phyloP scores from a whole-genome alignment of 2,329 filamentous ascomycete genomes.

The Epichloe hybrida region DNA sequence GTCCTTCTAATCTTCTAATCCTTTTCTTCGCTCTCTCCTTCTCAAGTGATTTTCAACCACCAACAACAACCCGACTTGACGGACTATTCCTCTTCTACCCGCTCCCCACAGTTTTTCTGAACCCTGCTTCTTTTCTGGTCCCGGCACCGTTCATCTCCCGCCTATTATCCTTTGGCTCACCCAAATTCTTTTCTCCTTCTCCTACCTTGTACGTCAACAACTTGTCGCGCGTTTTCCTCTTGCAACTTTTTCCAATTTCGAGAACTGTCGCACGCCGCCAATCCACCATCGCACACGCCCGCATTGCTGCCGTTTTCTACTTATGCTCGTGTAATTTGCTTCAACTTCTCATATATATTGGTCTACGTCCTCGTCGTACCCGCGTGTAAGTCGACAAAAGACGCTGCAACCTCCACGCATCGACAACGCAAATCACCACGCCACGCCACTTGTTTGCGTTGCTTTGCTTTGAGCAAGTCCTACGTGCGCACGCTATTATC shows the following conservation, averaged over 20 bases:
- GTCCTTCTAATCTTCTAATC: background rate
- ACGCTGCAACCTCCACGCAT: constrained; percentile 4
- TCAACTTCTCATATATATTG: background rate
- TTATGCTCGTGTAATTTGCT: background rate
- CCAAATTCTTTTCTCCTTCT: constrained; percentile 14
- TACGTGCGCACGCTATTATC: background rate
- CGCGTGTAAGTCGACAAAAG: constrained; percentile 20
- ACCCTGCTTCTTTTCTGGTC: constrained; percentile 7
- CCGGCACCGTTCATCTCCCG: constrained; percentile 9
- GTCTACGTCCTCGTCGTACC: constrained; percentile 8
- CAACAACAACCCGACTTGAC: background rate
- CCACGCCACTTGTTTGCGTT: constrained; percentile 1
- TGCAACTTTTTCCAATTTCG: constrained; percentile 3
- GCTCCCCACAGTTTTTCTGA: constrained; percentile 9
- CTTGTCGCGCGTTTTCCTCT: constrained; percentile 9
- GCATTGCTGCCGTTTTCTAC: constrained; percentile 1
- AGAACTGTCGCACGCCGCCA: constrained; percentile 5
- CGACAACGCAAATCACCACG: constrained; percentile 1
- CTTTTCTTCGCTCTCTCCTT: constrained; percentile 1
- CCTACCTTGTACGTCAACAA: constrained; percentile 14
- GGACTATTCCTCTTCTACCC: constrained; percentile 3
- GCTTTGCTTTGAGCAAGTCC: background rate
- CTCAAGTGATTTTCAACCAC: background rate
- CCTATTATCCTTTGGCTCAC: constrained; percentile 6
- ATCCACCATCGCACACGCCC: constrained; percentile 6